These are phyloP conservation scores for Talaromyces adpressus DNA, from an alignment of 495 filamentous ascomycete genomes.

Conservation along the genomic window DNA sequence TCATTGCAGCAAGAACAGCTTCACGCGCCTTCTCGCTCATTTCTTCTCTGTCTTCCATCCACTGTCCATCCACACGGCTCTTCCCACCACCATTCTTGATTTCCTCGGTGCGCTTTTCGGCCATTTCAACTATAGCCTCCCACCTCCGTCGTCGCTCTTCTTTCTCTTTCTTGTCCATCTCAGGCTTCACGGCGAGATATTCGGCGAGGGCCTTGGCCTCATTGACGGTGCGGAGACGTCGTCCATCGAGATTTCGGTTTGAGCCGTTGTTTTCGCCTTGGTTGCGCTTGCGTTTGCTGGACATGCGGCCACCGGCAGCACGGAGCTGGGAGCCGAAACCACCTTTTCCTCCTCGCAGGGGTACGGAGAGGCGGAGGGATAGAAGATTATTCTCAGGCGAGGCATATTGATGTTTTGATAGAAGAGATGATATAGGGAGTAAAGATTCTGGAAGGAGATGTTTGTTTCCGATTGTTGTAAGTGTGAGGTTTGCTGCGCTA, in stretches of 20 bases:
- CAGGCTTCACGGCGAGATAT: slow-evolving; percentile 90
- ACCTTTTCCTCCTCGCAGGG: slow-evolving; percentile 86
- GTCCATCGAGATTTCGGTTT: slow-evolving; percentile 87
- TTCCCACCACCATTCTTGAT: slow-evolving; percentile 59
- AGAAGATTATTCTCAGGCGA: slow-evolving; percentile 47
- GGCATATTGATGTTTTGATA: background rate
- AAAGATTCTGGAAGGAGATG: slow-evolving; percentile 43
- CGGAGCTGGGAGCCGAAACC: slow-evolving; percentile 96
- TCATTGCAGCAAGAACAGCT: slow-evolving; percentile 73
- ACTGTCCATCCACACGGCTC: slow-evolving; percentile 75
- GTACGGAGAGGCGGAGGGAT: slow-evolving; percentile 67
- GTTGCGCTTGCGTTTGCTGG: slow-evolving; percentile 79
- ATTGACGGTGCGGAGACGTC: slow-evolving; percentile 81
- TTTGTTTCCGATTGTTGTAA: slow-evolving; percentile 78
- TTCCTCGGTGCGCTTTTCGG: slow-evolving; percentile 76
- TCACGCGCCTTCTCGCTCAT: slow-evolving; percentile 74
- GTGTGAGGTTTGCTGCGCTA: slow-evolving; percentile 44
- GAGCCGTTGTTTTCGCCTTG: slow-evolving; percentile 80
- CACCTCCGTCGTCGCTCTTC: slow-evolving; percentile 73
- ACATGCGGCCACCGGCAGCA: slow-evolving; percentile 96
- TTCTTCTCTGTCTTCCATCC: slow-evolving; percentile 90
- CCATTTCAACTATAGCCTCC: slow-evolving; percentile 75
- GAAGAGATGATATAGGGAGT: slow-evolving; percentile 35
- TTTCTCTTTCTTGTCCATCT: slow-evolving; percentile 90
- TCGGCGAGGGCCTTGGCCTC: slow-evolving; percentile 94